These are phyloP conservation scores for Microsporum ferrugineum DNA, from an alignment of 2,329 filamentous ascomycete species.

Conservation along the genomic window DNA sequence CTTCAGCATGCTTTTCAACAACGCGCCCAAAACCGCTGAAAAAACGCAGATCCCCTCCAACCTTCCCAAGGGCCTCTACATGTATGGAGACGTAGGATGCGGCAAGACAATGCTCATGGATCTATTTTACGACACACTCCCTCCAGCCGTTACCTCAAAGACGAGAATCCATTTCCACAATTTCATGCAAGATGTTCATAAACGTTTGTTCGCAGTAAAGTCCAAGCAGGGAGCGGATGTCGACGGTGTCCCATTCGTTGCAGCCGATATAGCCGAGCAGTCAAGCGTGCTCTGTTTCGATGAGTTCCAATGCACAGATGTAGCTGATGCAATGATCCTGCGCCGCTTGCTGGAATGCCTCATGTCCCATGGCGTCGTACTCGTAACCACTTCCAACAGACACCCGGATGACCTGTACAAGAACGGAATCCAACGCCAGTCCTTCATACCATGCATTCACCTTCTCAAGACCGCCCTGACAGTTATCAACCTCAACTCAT, in stretches of 20 bases:
- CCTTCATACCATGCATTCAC: constrained; percentile 89
- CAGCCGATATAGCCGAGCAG: constrained; percentile 80
- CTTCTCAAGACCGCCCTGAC: constrained; percentile 73
- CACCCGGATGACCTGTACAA: constrained; percentile 95
- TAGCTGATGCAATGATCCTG: constrained; percentile 96
- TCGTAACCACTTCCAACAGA: constrained; percentile 94
- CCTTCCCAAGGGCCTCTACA: constrained; percentile 79
- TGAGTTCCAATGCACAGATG: constrained; percentile 97
- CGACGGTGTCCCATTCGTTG: constrained; percentile 82
- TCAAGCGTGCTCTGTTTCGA: constrained; percentile 90
- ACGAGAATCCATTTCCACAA: constrained; percentile 97
- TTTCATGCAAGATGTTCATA: constrained; percentile 98
- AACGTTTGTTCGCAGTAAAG: constrained; percentile 78
- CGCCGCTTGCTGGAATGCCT: constrained; percentile 74
- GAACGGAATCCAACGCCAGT: constrained; percentile 92
- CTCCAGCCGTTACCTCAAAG: constrained; percentile 65
- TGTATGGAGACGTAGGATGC: constrained; percentile 92
- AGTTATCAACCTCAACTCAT: constrained; percentile 88
- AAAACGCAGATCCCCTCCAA: constrained; percentile 50
- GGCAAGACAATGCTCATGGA: constrained; percentile 99
- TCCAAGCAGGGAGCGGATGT: constrained; percentile 79
- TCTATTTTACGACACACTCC: constrained; percentile 88
- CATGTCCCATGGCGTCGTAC: constrained; percentile 92
- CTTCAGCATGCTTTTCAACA: constrained; percentile 38
- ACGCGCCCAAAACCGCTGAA: constrained; percentile 22